Conservation (phyloP, 73 alveolate genomes). For the Paramecium sonneborni region DNA sequence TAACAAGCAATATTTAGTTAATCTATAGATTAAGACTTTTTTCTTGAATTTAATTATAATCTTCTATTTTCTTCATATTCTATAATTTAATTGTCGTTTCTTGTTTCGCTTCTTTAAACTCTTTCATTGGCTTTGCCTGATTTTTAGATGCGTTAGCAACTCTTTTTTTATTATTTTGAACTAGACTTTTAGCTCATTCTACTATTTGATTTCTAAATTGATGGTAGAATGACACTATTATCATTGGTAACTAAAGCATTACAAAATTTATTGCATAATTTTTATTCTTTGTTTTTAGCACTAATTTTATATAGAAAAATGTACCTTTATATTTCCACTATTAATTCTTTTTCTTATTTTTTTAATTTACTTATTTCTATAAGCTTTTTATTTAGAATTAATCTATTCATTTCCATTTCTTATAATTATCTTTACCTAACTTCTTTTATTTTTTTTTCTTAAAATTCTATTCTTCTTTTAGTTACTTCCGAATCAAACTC, state of each 20-base stretch:
- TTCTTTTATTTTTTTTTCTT: conserved; percentile 14
- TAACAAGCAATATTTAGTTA: background rate
- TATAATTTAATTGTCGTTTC: background rate
- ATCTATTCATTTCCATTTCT: conserved; percentile 8
- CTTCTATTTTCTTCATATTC: background rate
- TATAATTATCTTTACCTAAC: conserved; percentile 19
- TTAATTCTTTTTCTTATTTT: background rate
- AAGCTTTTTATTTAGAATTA: background rate
- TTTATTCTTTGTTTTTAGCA: background rate
- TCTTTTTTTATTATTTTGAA: background rate
- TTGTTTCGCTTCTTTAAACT: background rate
- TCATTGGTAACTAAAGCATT: background rate
- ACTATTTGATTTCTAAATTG: background rate
- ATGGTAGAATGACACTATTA: background rate
- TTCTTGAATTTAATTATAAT: background rate
- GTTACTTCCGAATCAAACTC: background rate
- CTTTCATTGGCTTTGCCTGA: background rate
- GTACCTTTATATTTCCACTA: background rate
- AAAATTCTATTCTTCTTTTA: background rate
- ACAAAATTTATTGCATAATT: conserved; percentile 5
- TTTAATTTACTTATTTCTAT: background rate
- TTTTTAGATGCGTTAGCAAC: background rate
- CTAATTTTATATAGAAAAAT: background rate
- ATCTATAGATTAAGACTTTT: background rate
- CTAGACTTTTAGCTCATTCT: background rate